Evolutionary conservation across 2,329 filamentous ascomycete species (phyloP).

Genomic region (Didymellaceae sp.): DNA sequence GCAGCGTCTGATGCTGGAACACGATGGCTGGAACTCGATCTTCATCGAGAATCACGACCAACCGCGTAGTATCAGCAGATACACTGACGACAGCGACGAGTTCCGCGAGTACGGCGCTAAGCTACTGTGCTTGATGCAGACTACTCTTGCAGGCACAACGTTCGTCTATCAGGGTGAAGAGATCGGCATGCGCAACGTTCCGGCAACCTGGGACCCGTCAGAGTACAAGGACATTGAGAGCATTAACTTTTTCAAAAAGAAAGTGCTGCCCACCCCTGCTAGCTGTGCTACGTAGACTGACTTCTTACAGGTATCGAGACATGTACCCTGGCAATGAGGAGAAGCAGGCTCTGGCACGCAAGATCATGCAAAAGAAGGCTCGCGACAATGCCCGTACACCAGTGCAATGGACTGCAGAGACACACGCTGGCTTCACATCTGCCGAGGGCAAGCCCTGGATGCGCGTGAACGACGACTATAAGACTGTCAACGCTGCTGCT

Average conservation of each 20-base stretch:
- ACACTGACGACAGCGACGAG: constrained; percentile 56
- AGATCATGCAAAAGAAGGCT: constrained; percentile 63
- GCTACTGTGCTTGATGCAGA: constrained; percentile 56
- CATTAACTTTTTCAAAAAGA: constrained; percentile 61
- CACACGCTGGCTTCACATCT: constrained; percentile 68
- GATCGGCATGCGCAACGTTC: constrained; percentile 59
- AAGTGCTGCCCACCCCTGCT: constrained; percentile 1
- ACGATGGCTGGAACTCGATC: constrained; percentile 56
- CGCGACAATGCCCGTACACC: constrained; percentile 71
- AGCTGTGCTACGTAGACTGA: constrained; percentile 2
- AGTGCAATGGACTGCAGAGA: constrained; percentile 67
- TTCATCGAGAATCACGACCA: constrained; percentile 63
- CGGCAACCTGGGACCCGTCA: constrained; percentile 49
- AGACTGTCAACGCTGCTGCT: constrained; percentile 61
- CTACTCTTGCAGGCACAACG: constrained; percentile 55
- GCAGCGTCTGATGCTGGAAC: constrained; percentile 48
- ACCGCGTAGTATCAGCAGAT: constrained; percentile 57
- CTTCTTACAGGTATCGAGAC: constrained; percentile 29
- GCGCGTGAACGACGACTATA: constrained; percentile 64
- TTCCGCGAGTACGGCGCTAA: constrained; percentile 57
- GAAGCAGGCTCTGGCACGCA: constrained; percentile 37
- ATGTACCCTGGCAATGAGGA: constrained; percentile 37
- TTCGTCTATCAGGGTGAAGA: constrained; percentile 61
- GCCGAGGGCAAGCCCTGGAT: constrained; percentile 63
- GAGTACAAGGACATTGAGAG: constrained; percentile 63